Percentiles rank a stretch among this genome's conserved stretches.
Evolutionary conservation across 306 rosid species (phyloP).

Genomic region (Luffa acutangula): DNA sequence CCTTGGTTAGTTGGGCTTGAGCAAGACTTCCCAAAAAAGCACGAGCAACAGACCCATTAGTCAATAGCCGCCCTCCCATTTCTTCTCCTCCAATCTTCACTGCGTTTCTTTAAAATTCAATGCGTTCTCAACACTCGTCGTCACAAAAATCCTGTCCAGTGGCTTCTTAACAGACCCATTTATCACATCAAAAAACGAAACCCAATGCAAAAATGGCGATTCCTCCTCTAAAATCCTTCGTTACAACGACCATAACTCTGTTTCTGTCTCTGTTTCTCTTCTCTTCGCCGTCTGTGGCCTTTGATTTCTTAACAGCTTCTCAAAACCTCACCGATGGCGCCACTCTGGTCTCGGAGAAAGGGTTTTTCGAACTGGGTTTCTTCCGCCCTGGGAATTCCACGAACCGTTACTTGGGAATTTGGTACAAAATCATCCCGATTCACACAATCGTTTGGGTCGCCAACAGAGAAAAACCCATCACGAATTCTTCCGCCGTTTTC

Average conservation of each 20-base stretch:
- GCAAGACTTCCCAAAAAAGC: not conserved
- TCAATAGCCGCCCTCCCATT: not conserved
- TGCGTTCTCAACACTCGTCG: not conserved
- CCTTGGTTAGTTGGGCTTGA: not conserved
- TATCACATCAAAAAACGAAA: not conserved
- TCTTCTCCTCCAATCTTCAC: not conserved
- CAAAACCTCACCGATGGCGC: conserved; percentile 23
- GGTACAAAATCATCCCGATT: conserved; percentile 25
- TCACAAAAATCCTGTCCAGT: not conserved
- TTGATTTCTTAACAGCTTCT: conserved; percentile 18
- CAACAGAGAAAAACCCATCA: conserved; percentile 28
- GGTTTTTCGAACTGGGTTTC: conserved; percentile 44
- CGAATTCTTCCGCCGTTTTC: conserved; percentile 27
- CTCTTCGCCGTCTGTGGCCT: conserved; percentile 12
- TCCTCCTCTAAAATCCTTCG: not conserved
- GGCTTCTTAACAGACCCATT: not conserved
- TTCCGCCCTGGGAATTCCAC: conserved; percentile 35
- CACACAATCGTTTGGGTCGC: conserved; percentile 52
- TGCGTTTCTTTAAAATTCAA: not conserved
- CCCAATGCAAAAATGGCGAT: conserved; percentile 8
- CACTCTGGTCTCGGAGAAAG: conserved; percentile 30
- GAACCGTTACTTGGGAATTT: conserved; percentile 32
- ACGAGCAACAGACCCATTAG: not conserved
- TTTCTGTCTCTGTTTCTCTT: not conserved
- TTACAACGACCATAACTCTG: not conserved